Base-by-base conservation (phyloP, 169 alveolate species). In the Eimeria falciformis region DNA sequence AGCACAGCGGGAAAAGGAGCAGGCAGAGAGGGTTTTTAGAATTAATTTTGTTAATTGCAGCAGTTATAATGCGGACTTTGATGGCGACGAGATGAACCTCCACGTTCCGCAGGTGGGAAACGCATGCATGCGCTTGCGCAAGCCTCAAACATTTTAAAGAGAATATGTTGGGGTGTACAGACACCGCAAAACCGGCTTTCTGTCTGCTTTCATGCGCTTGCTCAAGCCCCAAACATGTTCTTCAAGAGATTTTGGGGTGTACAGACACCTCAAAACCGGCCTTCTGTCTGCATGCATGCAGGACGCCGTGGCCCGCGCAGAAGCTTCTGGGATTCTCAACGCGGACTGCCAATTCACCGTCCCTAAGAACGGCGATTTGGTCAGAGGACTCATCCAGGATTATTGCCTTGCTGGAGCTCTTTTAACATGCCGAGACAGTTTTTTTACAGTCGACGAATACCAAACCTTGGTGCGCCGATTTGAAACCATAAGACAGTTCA, bases 61-160 rank as follows among this genome's bases (percentile, higher is more conserved):
- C 94, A 97, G 99, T 27, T 99, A 98, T 97, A 99, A 99, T 95
- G 99, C 99, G 0, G 99, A 99, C 95, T 99, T 99, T 95, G 99
- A 99, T 94, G 99, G 99, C 6, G 99, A 99, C 95, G 99, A 99
- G 95, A 99, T 99, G 99, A 99, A 99, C 94, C 87, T 99, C 73
- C 99, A 99, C 92, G 96, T 98, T 56, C 98, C 99, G 12, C 99
- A 97, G 94, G 95, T 66, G 18, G 9, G 58, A 37, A 43, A n/a
- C n/a, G n/a, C n/a, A n/a, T n/a, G n/a, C n/a, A n/a, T n/a, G n/a
- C n/a, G n/a, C n/a, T n/a, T n/a, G n/a, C n/a, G n/a, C n/a, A n/a
- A n/a, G n/a, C n/a, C n/a, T n/a, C n/a, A n/a, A n/a, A n/a, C n/a
- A n/a, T n/a, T n/a, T n/a, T n/a, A n/a, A n/a, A n/a, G n/a, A n/a